A percentile compares a stretch with the other conserved stretches of the same genome.
Conservation (phyloP, 1,139 yeast species). For the Sugiyamaella japonica region DNA sequence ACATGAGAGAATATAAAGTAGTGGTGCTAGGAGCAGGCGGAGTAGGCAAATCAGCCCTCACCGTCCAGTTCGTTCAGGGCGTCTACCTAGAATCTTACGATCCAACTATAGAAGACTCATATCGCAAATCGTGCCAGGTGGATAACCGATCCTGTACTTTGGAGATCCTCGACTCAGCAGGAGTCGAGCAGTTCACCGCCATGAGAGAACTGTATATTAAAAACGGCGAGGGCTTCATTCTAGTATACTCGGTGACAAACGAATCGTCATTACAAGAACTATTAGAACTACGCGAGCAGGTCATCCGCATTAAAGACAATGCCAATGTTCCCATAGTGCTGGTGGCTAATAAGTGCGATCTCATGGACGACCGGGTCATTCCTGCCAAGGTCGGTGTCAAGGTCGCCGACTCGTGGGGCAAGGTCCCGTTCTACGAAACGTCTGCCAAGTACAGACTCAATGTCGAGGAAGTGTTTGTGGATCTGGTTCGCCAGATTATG, state of each 20-base stretch:
- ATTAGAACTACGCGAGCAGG: constrained; percentile 80
- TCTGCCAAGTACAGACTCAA: constrained; percentile 85
- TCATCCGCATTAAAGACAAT: constrained; percentile 77
- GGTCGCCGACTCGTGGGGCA: constrained; percentile 86
- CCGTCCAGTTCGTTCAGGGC: constrained; percentile 45
- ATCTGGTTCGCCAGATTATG: constrained; percentile 71
- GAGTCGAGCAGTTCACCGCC: constrained; percentile 50
- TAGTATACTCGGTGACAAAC: constrained; percentile 84
- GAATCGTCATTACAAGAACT: constrained; percentile 79
- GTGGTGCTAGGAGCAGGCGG: constrained; percentile 98
- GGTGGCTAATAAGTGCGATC: constrained; percentile 58
- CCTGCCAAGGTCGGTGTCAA: constrained; percentile 46
- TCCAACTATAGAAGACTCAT: constrained; percentile 83
- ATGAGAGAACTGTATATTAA: constrained; percentile 65
- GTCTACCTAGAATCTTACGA: constrained; percentile 86
- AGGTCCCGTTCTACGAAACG: constrained; percentile 76
- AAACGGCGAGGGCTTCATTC: constrained; percentile 47
- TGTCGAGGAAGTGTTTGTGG: constrained; percentile 86
- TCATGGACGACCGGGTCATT: constrained; percentile 64
- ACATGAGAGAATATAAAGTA: constrained; percentile 55
- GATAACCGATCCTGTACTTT: constrained; percentile 44
- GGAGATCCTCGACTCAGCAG: constrained; percentile 50
- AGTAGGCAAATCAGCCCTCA: constrained; percentile 93
- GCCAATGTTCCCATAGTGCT: constrained; percentile 44
- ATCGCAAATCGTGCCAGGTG: constrained; percentile 42